These are phyloP conservation scores for Ophiostoma pallidulum DNA, from an alignment of 2,329 filamentous ascomycete species.

Conservation along the genomic window DNA sequence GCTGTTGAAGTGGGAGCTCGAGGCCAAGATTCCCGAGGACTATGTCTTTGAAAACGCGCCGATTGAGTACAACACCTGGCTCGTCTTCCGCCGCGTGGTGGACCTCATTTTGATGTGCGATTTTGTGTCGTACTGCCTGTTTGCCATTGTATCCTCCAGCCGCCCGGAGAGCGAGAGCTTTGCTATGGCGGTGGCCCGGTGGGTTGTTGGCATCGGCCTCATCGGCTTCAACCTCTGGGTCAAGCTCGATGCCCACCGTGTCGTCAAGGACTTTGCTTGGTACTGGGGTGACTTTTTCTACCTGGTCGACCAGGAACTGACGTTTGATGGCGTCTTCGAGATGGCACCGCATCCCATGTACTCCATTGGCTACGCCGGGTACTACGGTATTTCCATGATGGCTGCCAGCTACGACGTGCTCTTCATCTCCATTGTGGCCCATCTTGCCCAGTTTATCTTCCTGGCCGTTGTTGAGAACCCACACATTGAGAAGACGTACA, in stretches of 20 bases:
- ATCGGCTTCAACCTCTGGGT: slow-evolving; percentile 97
- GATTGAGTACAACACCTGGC: slow-evolving; percentile 98
- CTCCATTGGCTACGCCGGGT: slow-evolving; percentile 93
- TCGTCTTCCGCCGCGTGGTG: slow-evolving; percentile 89
- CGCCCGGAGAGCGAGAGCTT: slow-evolving; percentile 63
- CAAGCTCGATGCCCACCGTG: slow-evolving; percentile 91
- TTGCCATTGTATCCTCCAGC: slow-evolving; percentile 79
- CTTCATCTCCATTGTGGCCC: slow-evolving; percentile 91
- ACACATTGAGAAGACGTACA: slow-evolving; percentile 97
- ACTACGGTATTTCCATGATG: slow-evolving; percentile 97
- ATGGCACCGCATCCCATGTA: slow-evolving; percentile 99
- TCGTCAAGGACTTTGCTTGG: slow-evolving; percentile 99
- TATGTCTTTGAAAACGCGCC: slow-evolving; percentile 90
- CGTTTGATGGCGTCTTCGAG: slow-evolving; percentile 97
- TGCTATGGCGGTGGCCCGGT: slow-evolving; percentile 62
- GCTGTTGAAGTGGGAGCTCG: slow-evolving; percentile 78
- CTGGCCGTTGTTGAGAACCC: slow-evolving; percentile 88
- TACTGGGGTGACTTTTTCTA: slow-evolving; percentile 99
- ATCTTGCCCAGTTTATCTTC: slow-evolving; percentile 90
- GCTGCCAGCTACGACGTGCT: slow-evolving; percentile 95
- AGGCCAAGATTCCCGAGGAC: slow-evolving; percentile 88
- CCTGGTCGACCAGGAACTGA: slow-evolving; percentile 93
- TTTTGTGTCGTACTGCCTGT: slow-evolving; percentile 93
- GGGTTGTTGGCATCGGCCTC: slow-evolving; percentile 66
- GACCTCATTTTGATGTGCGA: slow-evolving; percentile 98